These are phyloP conservation scores for Xylariomycetidae sp. DNA, from an alignment of 2,329 filamentous ascomycete genomes.

Conservation along the genomic window DNA sequence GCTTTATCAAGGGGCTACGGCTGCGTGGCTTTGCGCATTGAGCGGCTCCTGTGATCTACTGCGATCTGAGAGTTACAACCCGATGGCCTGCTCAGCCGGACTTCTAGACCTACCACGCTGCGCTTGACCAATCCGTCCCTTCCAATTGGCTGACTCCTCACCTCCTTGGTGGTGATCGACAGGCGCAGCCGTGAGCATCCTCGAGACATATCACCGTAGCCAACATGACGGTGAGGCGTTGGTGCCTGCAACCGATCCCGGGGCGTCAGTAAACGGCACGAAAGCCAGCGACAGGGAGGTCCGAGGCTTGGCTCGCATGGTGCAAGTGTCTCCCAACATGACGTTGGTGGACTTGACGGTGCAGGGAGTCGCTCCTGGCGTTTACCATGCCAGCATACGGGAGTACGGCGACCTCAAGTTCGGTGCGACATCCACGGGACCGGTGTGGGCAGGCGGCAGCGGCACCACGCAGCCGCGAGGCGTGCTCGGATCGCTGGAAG, in stretches of 20 bases:
- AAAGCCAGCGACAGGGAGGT: conserved; percentile 50
- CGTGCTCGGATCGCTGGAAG: conserved; percentile 66
- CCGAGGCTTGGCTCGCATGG: conserved; percentile 84
- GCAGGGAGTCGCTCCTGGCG: conserved; percentile 72
- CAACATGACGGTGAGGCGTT: conserved; percentile 36
- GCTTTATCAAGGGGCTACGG: conserved; percentile 3
- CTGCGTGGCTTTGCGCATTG: conserved; percentile 3
- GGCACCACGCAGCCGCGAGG: conserved; percentile 38
- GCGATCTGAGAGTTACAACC: too few species aligned
- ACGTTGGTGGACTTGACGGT: conserved; percentile 86
- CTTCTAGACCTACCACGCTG: conserved; percentile 1
- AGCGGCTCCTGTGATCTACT: conserved; percentile 1
- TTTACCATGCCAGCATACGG: conserved; percentile 77
- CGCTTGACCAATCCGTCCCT: conserved; percentile 7
- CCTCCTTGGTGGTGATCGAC: conserved; percentile 12
- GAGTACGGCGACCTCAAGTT: conserved; percentile 81
- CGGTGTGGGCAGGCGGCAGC: conserved; percentile 61
- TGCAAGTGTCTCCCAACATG: conserved; percentile 72
- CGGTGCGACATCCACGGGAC: conserved; percentile 76
- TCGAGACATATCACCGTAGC: conserved; percentile 72
- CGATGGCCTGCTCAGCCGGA: too few species aligned
- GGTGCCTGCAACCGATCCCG: conserved; percentile 29
- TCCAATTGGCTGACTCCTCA: conserved; percentile 16
- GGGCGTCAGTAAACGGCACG: conserved; percentile 24
- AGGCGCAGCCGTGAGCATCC: conserved; percentile 88